Evolutionary conservation across 257 asterid genomes (phyloP).

Genomic region (Solanum boliviense): DNA sequence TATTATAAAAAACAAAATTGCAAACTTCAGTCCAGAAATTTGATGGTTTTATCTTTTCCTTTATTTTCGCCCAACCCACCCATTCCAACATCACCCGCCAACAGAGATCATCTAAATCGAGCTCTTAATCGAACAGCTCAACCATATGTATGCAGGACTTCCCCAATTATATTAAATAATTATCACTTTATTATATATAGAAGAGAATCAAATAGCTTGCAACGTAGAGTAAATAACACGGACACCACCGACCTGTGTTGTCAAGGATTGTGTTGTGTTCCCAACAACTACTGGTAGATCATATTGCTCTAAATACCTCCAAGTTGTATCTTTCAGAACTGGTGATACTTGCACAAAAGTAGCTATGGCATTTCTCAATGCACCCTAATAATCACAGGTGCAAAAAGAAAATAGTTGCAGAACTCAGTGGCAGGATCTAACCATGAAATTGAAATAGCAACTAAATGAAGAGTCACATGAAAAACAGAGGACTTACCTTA

Average conservation of each 20-base stretch:
- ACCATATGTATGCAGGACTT: background rate
- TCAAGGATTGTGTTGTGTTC: slow-evolving; percentile 38
- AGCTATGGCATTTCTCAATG: slow-evolving; percentile 75
- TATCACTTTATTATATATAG: background rate
- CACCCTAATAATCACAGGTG: slow-evolving; percentile 47
- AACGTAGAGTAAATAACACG: background rate
- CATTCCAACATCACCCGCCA: background rate
- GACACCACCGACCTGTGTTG: slow-evolving; percentile 54
- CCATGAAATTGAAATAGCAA: background rate
- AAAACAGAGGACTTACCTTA: slow-evolving; percentile 45
- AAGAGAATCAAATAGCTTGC: background rate
- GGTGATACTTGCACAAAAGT: slow-evolving; percentile 77
- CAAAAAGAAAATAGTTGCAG: slow-evolving; percentile 10
- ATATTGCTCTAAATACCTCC: slow-evolving; percentile 91
- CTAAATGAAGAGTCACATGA: background rate
- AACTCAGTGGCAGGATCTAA: slow-evolving; percentile 2
- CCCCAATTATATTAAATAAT: background rate
- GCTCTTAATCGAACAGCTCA: background rate
- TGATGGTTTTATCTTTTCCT: background rate
- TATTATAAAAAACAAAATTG: background rate
- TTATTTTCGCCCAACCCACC: background rate
- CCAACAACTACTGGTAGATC: slow-evolving; percentile 95
- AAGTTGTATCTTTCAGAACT: slow-evolving; percentile 64
- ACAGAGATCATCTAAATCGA: background rate
- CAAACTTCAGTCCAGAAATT: background rate